Evolutionary conservation across 371 early-diverging fungal genomes (phyloP), one percentile per base, ranked within the genome.

Genomic region (Rhizopus microsporus): DNA sequence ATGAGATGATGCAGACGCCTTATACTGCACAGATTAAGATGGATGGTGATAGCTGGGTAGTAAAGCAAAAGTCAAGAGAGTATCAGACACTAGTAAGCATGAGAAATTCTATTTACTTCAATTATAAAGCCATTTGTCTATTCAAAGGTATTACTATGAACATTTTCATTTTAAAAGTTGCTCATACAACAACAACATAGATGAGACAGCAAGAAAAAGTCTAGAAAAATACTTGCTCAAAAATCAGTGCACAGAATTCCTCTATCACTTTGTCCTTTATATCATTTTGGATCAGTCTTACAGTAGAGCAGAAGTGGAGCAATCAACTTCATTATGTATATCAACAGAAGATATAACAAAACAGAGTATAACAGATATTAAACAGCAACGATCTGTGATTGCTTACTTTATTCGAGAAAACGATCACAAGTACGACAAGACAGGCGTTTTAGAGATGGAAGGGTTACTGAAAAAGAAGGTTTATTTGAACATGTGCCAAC

Each of bases 401-500:
- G 34, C 59, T 16, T 57, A 60, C 10, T 66, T 66, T 57, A 45
- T 66, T 13, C 43, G 56, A 30, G 62, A 54, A 40, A 57, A 66
- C 17, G 62, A 66, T 33, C 66, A 66, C 23, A 61, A 54, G 46
- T 61, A 61, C 33, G 66, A 66, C 12, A 66, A 66, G 16, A 47
- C 62, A 16, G 29, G 17, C 3, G 51, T 61, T 5, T 13, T 51
- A 17, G 52, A 61, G 50, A 48, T 61, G 13, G 59, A 57, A n/a
- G 49, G 40, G 1, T 17, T 54, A 4, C 1, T 66, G 4, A 57
- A 66, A 39, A 51, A 60, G 29, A 66, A 66, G 30, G 60, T 54
- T 47, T 17, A 23, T 2, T 12, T 13, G 1, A 51, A 15, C 10
- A 46, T 7, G 8, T 2, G 0, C 17, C 7, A 16, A 0, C n/a